phyloP scores from a whole-genome alignment of 352 stramenopile species.

The Phytophthora multivora region DNA sequence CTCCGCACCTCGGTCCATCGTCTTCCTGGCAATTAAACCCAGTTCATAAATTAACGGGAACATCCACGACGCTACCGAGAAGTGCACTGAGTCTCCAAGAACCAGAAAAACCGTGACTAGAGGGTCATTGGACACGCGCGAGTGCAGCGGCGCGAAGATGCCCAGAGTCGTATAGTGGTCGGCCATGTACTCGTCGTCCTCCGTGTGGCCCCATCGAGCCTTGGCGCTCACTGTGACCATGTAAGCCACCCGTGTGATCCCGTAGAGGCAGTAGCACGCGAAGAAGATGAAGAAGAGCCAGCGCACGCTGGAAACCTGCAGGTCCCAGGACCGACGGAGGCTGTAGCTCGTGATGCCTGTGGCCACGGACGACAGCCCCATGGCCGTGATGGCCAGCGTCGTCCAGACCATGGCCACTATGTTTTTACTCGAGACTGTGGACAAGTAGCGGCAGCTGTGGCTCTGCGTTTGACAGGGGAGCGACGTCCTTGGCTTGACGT shows the following conservation, averaged over 20 bases:
- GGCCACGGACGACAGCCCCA: constrained; percentile 37
- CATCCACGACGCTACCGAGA: constrained; percentile 43
- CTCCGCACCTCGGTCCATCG: constrained; percentile 46
- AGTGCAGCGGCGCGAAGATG: constrained; percentile 41
- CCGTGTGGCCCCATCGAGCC: constrained; percentile 6
- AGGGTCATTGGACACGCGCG: constrained; percentile 22
- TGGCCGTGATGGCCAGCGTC: constrained; percentile 34
- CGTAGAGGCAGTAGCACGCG: constrained; percentile 40
- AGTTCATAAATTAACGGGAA: constrained; percentile 49
- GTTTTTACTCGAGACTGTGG: background rate
- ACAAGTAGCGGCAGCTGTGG: too few relatives aligned
- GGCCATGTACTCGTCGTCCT: constrained; percentile 20
- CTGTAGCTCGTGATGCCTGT: constrained; percentile 47
- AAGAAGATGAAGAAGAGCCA: constrained; percentile 68
- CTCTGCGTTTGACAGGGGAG: too few relatives aligned
- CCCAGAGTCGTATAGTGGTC: constrained; percentile 38
- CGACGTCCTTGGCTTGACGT: too few relatives aligned
- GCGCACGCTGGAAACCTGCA: constrained; percentile 50
- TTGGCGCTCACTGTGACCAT: constrained; percentile 24
- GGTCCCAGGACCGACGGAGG: constrained; percentile 43
- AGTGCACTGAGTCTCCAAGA: constrained; percentile 39
- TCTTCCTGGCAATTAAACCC: constrained; percentile 39
- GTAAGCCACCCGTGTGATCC: constrained; percentile 35
- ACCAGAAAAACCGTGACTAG: constrained; percentile 30
- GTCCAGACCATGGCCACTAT: constrained; percentile 38